Evolutionary conservation across 2,329 filamentous ascomycete species (phyloP).

Genomic region (Colletotrichum shisoi): DNA sequence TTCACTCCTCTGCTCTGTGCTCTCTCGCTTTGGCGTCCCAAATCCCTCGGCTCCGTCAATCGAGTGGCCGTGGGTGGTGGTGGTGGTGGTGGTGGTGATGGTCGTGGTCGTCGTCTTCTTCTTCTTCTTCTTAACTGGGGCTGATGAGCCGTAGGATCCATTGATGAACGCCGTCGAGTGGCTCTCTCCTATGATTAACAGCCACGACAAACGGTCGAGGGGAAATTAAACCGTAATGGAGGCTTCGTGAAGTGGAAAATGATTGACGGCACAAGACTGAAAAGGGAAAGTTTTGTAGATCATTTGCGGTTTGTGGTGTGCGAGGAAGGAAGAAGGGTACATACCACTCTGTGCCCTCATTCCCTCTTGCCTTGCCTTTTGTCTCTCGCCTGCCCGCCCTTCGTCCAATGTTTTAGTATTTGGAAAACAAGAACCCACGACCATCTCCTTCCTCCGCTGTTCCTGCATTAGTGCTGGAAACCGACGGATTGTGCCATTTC

Average conservation of each 20-base stretch:
- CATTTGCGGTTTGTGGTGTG: slow-evolving; percentile 16
- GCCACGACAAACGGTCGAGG: slow-evolving; percentile 3
- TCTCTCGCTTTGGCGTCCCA: background rate
- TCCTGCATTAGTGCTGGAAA: slow-evolving; percentile 34
- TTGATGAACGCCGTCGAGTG: slow-evolving; percentile 24
- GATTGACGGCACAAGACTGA: slow-evolving; percentile 23
- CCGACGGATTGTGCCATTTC: slow-evolving; percentile 4
- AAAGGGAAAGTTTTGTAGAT: slow-evolving; percentile 33
- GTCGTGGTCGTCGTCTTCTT: background rate
- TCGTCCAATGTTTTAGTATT: slow-evolving; percentile 16
- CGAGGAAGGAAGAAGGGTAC: background rate
- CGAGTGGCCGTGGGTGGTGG: slow-evolving; percentile 1
- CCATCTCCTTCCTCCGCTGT: slow-evolving; percentile 10
- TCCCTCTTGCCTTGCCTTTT: background rate
- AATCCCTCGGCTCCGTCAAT: background rate
- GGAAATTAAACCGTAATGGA: slow-evolving; percentile 36
- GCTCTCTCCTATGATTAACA: slow-evolving; percentile 24
- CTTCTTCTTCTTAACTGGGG: slow-evolving; percentile 3
- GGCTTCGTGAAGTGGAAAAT: slow-evolving; percentile 22
- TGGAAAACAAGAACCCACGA: slow-evolving; percentile 26
- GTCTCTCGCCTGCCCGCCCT: background rate
- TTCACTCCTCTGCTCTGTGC: background rate
- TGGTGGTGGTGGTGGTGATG: background rate
- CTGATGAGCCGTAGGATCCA: slow-evolving; percentile 16
- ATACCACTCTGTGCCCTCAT: background rate